These are phyloP conservation scores for Capsella bursapastoris DNA, from an alignment of 345 rosid species.

Conservation along the genomic window DNA sequence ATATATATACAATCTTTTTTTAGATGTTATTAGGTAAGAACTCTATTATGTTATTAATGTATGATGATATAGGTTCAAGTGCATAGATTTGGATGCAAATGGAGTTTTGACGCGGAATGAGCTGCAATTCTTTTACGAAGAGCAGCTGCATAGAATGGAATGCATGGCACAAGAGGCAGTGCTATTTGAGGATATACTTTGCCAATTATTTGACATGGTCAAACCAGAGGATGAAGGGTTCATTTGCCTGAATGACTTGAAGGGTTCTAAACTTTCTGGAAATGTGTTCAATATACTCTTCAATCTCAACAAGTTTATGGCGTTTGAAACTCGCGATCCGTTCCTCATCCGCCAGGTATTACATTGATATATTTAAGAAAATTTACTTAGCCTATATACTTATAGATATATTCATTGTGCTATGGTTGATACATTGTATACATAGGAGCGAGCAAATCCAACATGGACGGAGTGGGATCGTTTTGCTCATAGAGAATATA, in stretches of 20 bases:
- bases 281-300: slow-evolving; percentile 89
- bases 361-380: neutral
- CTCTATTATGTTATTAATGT: slow-evolving; percentile 7
- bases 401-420: slow-evolving; percentile 8
- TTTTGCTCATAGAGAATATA: slow-evolving; percentile 96
- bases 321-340: slow-evolving; percentile 96
- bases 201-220: slow-evolving; percentile 96
- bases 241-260: slow-evolving; percentile 70
- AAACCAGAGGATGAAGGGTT: slow-evolving; percentile 83
- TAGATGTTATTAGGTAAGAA: neutral
- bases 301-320: slow-evolving; percentile 95
- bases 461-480: slow-evolving; percentile 99
- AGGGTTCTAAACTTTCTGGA: slow-evolving; percentile 90
- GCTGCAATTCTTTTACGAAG: slow-evolving; percentile 93
- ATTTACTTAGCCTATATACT: slow-evolving; percentile 11
- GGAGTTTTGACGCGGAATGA: slow-evolving; percentile 84
- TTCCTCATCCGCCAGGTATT: slow-evolving; percentile 96
- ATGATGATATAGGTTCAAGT: slow-evolving; percentile 71
- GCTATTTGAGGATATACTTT: slow-evolving; percentile 89
- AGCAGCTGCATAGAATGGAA: slow-evolving; percentile 97
- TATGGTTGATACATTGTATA: slow-evolving; percentile 10
- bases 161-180: slow-evolving; percentile 99
- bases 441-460: slow-evolving; percentile 93
- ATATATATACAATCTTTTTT: no score
- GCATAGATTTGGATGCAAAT: slow-evolving; percentile 96